Evolutionary conservation across 208 protist species (phyloP), one percentile per base, ranked within the genome.

Genomic region (Acanthamoeba divionensis): DNA sequence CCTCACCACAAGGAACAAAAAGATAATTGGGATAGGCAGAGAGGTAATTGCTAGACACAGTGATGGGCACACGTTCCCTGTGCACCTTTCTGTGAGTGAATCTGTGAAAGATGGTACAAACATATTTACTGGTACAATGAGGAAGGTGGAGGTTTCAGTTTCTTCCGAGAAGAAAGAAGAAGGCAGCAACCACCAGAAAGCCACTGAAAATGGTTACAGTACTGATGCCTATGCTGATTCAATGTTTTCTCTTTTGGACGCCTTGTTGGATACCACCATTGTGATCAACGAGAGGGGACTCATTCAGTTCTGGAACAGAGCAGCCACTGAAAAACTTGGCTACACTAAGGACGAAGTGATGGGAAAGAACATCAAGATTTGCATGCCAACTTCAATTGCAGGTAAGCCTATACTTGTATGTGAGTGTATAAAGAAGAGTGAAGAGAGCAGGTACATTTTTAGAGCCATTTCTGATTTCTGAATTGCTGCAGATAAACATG

Each of bases 21-120:
- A 90, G 79, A 89, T 94, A 26, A 90, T 95, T 60, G 92, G 80
- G 33, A 82, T 55, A 24, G 91, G 71, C 21, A 69, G 85, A 9
- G 5, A 88, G 71, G 87, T 91, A 45, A 82, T 26, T 6, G 92
- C 55, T 10, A 60, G 18, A 0, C 31, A 67, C n/a, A 60, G 31
- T n/a, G 73, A 83, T 52, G 67, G 86, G 13, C 45, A 92, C 50
- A 44, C 60, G 15, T 91, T 94, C 47, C 85, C 83, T 9, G 21
- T 91, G 0, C 85, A 93, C 45, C 26, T 92, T 24, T 89, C 36
- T 24, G 69, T 93, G 36, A 69, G 77, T 48, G 75, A 90, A 45
- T 83, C 66, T 26, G 69, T 71, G 31, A 55, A 9, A 36, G 36
- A 50, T 24, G 79, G 55, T 15, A 38, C 24, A 1, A 48, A n/a